phyloP scores from a whole-genome alignment of 257 asterid genomes.

The Fraxinus pennsylvanica region DNA sequence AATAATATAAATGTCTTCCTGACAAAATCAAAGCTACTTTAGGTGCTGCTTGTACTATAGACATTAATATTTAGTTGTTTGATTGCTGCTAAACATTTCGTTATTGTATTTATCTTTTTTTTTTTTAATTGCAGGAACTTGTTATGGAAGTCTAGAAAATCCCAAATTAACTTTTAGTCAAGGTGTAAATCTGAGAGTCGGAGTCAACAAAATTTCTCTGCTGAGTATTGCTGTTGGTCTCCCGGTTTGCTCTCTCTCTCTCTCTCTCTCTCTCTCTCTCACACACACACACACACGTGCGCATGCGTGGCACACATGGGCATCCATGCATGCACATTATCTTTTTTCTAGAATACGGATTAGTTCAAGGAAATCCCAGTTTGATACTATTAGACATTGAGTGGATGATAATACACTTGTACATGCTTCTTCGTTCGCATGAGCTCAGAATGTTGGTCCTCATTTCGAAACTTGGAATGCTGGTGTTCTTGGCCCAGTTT shows the following conservation, averaged over 20 bases:
- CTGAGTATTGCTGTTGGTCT: conserved; percentile 94
- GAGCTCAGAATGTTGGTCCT: conserved; percentile 82
- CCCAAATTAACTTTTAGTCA: conserved; percentile 79
- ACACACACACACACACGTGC: not conserved
- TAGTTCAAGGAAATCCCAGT: not conserved
- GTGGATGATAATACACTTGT: not conserved
- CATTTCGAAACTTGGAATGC: conserved; percentile 96
- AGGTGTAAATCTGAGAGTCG: conserved; percentile 74
- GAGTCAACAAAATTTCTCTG: conserved; percentile 80
- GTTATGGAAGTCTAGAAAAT: conserved; percentile 81
- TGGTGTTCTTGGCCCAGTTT: too few relatives aligned
- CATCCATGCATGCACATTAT: not conserved
- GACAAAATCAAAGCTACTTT: not conserved
- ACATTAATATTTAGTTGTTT: not conserved
- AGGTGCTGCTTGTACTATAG: not conserved
- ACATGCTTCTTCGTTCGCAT: conserved; percentile 18
- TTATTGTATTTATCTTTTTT: not conserved
- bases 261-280: conserved; percentile 24
- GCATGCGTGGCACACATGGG: not conserved
- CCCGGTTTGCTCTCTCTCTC: conserved; percentile 52
- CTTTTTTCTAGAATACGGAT: not conserved
- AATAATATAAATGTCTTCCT: not conserved
- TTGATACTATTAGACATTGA: not conserved
- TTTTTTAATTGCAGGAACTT: conserved; percentile 62
- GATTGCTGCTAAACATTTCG: not conserved